Base-by-base conservation (phyloP, 106 monocot species). In the Dioscorea zingiberensis region DNA sequence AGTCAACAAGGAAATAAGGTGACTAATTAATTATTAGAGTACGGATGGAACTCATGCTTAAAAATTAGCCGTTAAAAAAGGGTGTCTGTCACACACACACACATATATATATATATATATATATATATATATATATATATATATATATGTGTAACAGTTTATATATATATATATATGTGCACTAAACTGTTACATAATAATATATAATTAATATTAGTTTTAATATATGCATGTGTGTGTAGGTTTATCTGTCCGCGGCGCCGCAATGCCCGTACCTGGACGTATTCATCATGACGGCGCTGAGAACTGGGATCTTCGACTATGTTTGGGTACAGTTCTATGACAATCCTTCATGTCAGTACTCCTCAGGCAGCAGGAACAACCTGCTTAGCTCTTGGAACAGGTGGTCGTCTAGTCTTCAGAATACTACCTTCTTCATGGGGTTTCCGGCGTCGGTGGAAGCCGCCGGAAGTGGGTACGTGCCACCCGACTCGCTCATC, bases 301-400 rank as follows among this genome's bases (percentile, higher is more conserved):
- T 85, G 16, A 3, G 19, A 30, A 74, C 80, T 1, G 85, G 77
- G 30, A 13, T 70, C 48, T 85, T 85, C 63, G 77, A 85, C 64
- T 57, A 62, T 54, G 77, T 85, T 6, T 85, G 81, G 81, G 58
- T 85, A 10, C 85, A 85, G 73, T 85, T 85, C 60, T 85, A 85
- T 63, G 81, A 85, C 70, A 85, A 85, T 58, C 70, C 64, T 1
- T 12, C 7, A 12, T 86, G 82, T 69, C 55, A 82, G 63, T 86
- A 86, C 62, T 54, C 75, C 21, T n/a, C n/a, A n/a, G 78, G 81
- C 7, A 48, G 68, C 48, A 60, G 22, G 24, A 44, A 4, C 6
- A 53, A 62, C 21, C 18, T 86, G 23, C 26, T 24, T 14, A 76
- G n/a, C 47, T 51, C 71, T 0, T 86, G 85, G 85, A 62, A 22